A percentile compares a stretch with the other conserved stretches of the same genome.
phyloP scores from a whole-genome alignment of 768 basidiomycete species.

The Lactifluus piperatus region DNA sequence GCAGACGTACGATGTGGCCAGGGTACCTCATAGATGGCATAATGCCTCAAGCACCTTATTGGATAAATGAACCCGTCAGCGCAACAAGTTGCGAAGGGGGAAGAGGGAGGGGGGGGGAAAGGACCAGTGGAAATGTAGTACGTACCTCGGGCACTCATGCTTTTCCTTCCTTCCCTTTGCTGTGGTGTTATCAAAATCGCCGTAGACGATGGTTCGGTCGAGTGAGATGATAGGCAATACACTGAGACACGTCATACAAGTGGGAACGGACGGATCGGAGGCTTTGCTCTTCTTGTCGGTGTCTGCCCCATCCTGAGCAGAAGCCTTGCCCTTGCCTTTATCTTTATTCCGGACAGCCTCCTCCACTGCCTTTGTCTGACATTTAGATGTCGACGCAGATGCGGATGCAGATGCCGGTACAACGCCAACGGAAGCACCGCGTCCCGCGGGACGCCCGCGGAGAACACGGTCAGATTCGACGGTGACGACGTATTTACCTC shows the following conservation, averaged over 20 bases:
- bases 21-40: conserved; percentile 59
- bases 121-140: conserved; percentile 17
- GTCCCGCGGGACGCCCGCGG: conserved; percentile 17
- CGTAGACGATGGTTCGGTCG: conserved; percentile 70
- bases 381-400: conserved; percentile 4
- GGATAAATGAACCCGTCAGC: conserved; percentile 5
- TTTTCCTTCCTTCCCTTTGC: conserved; percentile 29
- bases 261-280: conserved; percentile 33
- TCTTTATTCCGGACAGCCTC: conserved; percentile 17
- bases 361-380: conserved; percentile 11
- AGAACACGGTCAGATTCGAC: conserved; percentile 11
- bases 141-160: conserved; percentile 70
- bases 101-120: not conserved
- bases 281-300: conserved; percentile 19
- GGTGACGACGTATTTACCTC: conserved; percentile 1
- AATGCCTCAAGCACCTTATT: conserved; percentile 68
- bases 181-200: conserved; percentile 46
- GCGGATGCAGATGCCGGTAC: not conserved
- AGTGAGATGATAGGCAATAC: conserved; percentile 70
- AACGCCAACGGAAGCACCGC: conserved; percentile 6
- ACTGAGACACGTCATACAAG: conserved; percentile 62
- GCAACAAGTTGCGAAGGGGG: not conserved
- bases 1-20: conserved; percentile 62
- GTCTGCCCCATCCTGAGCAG: conserved; percentile 9
- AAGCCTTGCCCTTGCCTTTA: conserved; percentile 20